A percentile compares a stretch with the other conserved stretches of the same genome.
These are phyloP conservation scores for Helicocarpus griseus DNA, from an alignment of 2,329 filamentous ascomycete species.

Conservation along the genomic window DNA sequence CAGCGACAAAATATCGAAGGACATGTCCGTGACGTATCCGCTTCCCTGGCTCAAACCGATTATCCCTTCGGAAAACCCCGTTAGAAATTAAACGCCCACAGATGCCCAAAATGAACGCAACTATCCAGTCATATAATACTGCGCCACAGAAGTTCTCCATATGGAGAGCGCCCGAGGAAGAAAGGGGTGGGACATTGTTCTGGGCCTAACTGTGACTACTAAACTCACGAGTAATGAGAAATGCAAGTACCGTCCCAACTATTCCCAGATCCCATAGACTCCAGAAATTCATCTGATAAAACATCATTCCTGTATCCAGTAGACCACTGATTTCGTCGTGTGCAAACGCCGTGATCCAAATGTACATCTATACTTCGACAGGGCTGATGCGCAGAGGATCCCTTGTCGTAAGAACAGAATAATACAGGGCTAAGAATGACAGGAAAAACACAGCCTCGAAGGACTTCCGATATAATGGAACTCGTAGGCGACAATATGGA, in stretches of 20 bases:
- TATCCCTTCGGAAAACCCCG: conserved; percentile 41
- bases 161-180: neutral
- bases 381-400: conserved; percentile 56
- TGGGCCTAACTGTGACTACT: neutral
- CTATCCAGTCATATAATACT: neutral
- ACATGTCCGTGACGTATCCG: conserved; percentile 57
- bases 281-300: conserved; percentile 79
- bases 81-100: neutral
- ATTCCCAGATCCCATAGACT: conserved; percentile 65
- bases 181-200: conserved; percentile 10
- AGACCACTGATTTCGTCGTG: conserved; percentile 83
- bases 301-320: conserved; percentile 74
- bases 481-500: conserved; percentile 64
- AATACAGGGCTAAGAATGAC: conserved; percentile 69
- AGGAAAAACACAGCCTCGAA: conserved; percentile 78
- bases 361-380: conserved; percentile 63
- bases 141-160: neutral
- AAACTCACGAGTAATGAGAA: conserved; percentile 59
- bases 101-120: neutral
- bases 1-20: conserved; percentile 81
- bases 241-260: conserved; percentile 61
- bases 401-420: conserved; percentile 70
- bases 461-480: conserved; percentile 74
- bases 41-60: conserved; percentile 56
- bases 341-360: conserved; percentile 80